Evolutionary conservation across 2,329 filamentous ascomycete species (phyloP).

Genomic region (Alternaria alternata): DNA sequence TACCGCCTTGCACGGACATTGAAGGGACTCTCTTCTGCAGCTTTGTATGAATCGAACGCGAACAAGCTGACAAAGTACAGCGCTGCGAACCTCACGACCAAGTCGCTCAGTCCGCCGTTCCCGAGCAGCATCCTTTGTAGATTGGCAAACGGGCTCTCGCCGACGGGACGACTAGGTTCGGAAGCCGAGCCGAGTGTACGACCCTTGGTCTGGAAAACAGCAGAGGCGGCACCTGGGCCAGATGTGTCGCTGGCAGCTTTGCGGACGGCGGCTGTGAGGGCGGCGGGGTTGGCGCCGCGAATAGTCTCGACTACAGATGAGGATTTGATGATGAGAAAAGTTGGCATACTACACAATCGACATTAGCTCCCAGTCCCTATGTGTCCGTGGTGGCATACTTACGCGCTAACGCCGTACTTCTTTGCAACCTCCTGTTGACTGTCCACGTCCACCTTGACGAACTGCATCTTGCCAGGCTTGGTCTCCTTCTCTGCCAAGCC

Average conservation of each 20-base stretch:
- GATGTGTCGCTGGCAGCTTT: constrained; percentile 53
- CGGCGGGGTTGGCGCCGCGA: constrained; percentile 58
- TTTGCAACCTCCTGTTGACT: constrained; percentile 59
- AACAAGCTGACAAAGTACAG: constrained; percentile 58
- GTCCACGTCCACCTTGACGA: constrained; percentile 66
- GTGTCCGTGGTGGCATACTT: constrained; percentile 20
- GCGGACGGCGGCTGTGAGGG: constrained; percentile 57
- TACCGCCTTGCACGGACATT: constrained; percentile 45
- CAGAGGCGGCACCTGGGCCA: constrained; percentile 45
- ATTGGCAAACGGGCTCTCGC: constrained; percentile 35
- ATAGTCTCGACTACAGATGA: constrained; percentile 56
- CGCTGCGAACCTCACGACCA: constrained; percentile 55
- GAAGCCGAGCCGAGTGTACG: constrained; percentile 51
- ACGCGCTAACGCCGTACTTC: constrained; percentile 60
- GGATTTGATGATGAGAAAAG: constrained; percentile 59
- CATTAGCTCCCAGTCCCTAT: not conserved
- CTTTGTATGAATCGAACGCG: constrained; percentile 54
- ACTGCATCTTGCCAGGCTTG: constrained; percentile 57
- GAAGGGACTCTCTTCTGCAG: constrained; percentile 56
- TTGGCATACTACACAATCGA: constrained; percentile 53
- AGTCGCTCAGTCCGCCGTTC: constrained; percentile 50
- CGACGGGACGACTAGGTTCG: constrained; percentile 35
- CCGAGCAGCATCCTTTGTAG: constrained; percentile 38
- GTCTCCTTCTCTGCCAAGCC: constrained; percentile 60
- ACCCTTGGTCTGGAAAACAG: constrained; percentile 53